Evolutionary conservation across 257 asterid species (phyloP).

Genomic region (Striga asiatica): DNA sequence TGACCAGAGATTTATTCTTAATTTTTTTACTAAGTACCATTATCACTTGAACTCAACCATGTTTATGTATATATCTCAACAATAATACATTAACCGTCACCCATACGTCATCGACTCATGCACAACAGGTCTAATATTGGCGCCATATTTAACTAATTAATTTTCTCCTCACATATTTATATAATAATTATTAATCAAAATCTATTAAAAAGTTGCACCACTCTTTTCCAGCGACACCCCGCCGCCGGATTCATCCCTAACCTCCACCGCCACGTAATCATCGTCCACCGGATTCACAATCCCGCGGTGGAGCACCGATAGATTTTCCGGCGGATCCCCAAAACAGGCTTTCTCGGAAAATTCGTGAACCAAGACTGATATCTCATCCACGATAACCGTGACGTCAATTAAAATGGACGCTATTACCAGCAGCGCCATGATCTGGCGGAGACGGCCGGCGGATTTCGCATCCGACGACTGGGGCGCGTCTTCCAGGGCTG

Average conservation of each 20-base stretch:
- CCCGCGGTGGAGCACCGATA: conserved; percentile 38
- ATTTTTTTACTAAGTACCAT: no score
- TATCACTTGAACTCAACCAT: no score
- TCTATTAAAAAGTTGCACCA: no score
- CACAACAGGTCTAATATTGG: neutral
- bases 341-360: conserved; percentile 44
- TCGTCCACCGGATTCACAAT: conserved; percentile 38
- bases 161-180: no score
- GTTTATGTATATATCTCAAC: neutral
- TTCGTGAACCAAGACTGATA: conserved; percentile 27
- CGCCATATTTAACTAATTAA: no score
- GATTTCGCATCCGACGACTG: conserved; percentile 3
- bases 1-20: no score
- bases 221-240: conserved; percentile 15
- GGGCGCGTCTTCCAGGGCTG: conserved; percentile 15
- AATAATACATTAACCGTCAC: conserved; percentile 17
- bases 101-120: conserved; percentile 27
- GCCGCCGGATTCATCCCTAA: neutral
- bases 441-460: conserved; percentile 25
- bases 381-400: conserved; percentile 28
- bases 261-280: conserved; percentile 19
- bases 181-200: no score
- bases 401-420: conserved; percentile 47
- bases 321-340: conserved; percentile 6
- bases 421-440: conserved; percentile 31